Percentiles rank a stretch among this genome's conserved stretches.
phyloP scores from a whole-genome alignment of 2,329 filamentous ascomycete genomes.

The Xylaria sp. region DNA sequence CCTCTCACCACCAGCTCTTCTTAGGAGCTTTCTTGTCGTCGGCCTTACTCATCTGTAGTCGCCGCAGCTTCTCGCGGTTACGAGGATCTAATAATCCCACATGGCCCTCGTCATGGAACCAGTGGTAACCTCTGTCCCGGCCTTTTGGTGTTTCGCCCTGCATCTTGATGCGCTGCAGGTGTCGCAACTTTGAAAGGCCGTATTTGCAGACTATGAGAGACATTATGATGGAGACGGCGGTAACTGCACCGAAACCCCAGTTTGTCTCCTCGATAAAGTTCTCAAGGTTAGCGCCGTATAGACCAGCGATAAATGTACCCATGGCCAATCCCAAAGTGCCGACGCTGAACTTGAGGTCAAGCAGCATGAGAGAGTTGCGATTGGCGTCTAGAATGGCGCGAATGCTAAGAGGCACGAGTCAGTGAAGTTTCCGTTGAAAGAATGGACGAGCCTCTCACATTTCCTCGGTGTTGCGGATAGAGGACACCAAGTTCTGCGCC shows the following conservation, averaged over 20 bases:
- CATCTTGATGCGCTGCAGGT: constrained; percentile 55
- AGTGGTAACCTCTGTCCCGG: constrained; percentile 50
- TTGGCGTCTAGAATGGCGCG: constrained; percentile 98
- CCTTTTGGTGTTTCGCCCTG: constrained; percentile 42
- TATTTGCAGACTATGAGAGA: constrained; percentile 83
- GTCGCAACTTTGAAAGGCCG: constrained; percentile 83
- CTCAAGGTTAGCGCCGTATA: constrained; percentile 99
- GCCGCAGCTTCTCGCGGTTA: constrained; percentile 64
- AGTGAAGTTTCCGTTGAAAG: constrained; percentile 26
- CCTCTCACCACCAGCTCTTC: constrained; percentile 48
- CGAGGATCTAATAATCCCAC: constrained; percentile 63
- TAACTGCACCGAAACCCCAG: constrained; percentile 84
- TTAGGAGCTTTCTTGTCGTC: constrained; percentile 47
- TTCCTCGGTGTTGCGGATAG: constrained; percentile 97
- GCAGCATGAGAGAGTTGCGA: constrained; percentile 95
- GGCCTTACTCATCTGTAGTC: constrained; percentile 62
- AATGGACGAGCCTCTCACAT: constrained; percentile 69
- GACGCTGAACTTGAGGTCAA: constrained; percentile 96
- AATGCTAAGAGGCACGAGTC: constrained; percentile 66
- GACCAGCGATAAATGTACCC: constrained; percentile 93
- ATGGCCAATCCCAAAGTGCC: constrained; percentile 93
- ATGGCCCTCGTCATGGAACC: constrained; percentile 61
- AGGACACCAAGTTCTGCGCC: constrained; percentile 89
- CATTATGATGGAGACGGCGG: constrained; percentile 74
- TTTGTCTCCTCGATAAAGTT: constrained; percentile 97